Evolutionary conservation across 169 alveolate species (phyloP), one percentile per base, ranked within the genome.

Genomic region (Plasmodium ovale): DNA sequence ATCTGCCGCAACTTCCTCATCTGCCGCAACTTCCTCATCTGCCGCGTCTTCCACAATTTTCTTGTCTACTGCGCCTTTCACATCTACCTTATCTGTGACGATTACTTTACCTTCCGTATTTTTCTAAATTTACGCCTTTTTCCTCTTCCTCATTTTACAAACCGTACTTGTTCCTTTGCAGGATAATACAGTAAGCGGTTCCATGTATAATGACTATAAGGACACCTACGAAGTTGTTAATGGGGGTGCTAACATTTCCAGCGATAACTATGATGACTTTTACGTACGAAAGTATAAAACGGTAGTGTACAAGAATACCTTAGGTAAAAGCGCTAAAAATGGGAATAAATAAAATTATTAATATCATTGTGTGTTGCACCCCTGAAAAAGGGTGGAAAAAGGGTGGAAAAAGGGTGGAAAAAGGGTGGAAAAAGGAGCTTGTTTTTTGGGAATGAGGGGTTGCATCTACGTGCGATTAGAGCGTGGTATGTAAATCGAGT

Each of bases 301-400:
- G 0, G 27, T 85, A 31, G 91, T 85, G 7, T 85, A 85, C 49
- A 85, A 85, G 49, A 85, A 85, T 51, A 85, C 91, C 16, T 85
- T 85, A 82, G 71, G 90, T 82, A 82, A 67, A 49, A 3, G 44
- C 0, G 7, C 16, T 0, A 21, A 12, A 14, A 14, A 44, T 51
- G 47, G n/a, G n/a, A n/a, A n/a, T n/a, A n/a, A n/a, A n/a, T n/a
- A n/a, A n/a, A n/a, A n/a, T n/a, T n/a, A n/a, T n/a, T n/a, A n/a
- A n/a, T n/a, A n/a, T n/a, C n/a, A n/a, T n/a, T n/a, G n/a, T n/a
- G n/a, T n/a, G n/a, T n/a, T n/a, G n/a, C n/a, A n/a, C n/a, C n/a
- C n/a, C n/a, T n/a, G n/a, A n/a, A n/a, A n/a, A n/a, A n/a, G n/a
- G n/a, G n/a, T n/a, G n/a, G n/a, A n/a, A n/a, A n/a, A n/a, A n/a